Base-by-base conservation (phyloP, 225 moss, liverwort and hornwort genomes). In the Rhytidiadelphus loreus region DNA sequence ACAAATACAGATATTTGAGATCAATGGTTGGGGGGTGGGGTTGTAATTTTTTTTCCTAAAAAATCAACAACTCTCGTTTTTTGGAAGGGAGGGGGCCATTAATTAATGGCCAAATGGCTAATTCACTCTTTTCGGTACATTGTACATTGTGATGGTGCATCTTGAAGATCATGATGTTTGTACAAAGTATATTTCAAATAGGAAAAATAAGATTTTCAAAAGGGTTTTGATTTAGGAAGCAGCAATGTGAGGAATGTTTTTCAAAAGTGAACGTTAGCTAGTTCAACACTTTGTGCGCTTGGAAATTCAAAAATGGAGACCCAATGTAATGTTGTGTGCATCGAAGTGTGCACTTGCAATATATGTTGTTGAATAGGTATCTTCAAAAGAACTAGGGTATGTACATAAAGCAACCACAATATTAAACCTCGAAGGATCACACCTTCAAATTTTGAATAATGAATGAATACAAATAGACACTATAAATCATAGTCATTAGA, bases 281-380 rank as follows among this genome's bases (percentile, higher is more conserved):
- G 4, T 16, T 30, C 16, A 48, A 32, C 0, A 0, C 48, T 48
- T 20, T 1, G 0, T 32, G 12, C 0, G 0, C 19, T 48, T 48
- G 18, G 74, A 4, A 48, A 32, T 32, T 74, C 12, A 30, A 48
- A 74, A 48, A 19, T 32, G 2, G 48, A 32, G 20, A 48, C 1
- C 4, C 32, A 20, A 32, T 32, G 12, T 2, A 74, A 32, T 75
- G 5, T 12, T 33, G 20, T 4, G 0, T 12, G 12, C 4, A 75
- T n/a, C n/a, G n/a, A n/a, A n/a, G n/a, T n/a, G n/a, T n/a, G n/a
- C n/a, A n/a, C 12, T 48, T 1, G 12, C 9, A 74, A 75, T 32
- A 32, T 32, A 48, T 48, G 9, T 75, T 32, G 12, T 12, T 32
- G 32, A 20, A 32, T 32, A 32, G 12, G 4, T 48, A 12, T 32